These are phyloP conservation scores for Stropharia rugosoannulata DNA, from an alignment of 768 basidiomycete genomes.

Conservation along the genomic window DNA sequence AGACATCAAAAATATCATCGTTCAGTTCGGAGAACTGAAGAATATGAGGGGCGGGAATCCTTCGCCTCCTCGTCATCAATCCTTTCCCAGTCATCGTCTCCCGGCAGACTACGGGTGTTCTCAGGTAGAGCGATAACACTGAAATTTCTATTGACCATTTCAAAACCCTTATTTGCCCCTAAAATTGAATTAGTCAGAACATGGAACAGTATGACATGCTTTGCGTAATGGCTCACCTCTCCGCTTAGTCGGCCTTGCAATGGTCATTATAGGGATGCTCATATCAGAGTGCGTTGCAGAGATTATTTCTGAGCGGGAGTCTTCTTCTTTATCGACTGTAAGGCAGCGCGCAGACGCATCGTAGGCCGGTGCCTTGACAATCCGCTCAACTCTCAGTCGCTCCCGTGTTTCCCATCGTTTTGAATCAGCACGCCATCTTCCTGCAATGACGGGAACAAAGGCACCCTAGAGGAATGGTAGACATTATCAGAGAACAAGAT, in stretches of 20 bases:
- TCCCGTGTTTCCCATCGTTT: not conserved
- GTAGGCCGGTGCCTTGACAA: not conserved
- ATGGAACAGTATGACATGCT: not conserved
- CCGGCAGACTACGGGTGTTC: constrained; percentile 19
- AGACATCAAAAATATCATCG: not conserved
- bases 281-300: constrained; percentile 10
- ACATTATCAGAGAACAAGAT: not conserved
- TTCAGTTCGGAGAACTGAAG: not conserved
- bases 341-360: not conserved
- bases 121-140: constrained; percentile 20
- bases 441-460: not conserved
- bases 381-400: not conserved
- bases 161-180: constrained; percentile 28
- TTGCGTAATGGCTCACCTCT: constrained; percentile 19
- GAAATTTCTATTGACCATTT: constrained; percentile 17
- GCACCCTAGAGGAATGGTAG: not conserved
- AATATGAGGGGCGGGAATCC: not conserved
- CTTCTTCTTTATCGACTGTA: constrained; percentile 19
- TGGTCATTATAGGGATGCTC: constrained; percentile 26
- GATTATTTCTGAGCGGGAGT: constrained; percentile 3
- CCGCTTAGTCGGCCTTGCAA: constrained; percentile 30
- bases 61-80: not conserved
- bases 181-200: not conserved
- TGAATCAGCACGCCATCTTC: not conserved
- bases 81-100: constrained; percentile 16